Evolutionary conservation across 1,284 basidiomycete genomes (phyloP).

Genomic region (Macrocystidia cucumis): DNA sequence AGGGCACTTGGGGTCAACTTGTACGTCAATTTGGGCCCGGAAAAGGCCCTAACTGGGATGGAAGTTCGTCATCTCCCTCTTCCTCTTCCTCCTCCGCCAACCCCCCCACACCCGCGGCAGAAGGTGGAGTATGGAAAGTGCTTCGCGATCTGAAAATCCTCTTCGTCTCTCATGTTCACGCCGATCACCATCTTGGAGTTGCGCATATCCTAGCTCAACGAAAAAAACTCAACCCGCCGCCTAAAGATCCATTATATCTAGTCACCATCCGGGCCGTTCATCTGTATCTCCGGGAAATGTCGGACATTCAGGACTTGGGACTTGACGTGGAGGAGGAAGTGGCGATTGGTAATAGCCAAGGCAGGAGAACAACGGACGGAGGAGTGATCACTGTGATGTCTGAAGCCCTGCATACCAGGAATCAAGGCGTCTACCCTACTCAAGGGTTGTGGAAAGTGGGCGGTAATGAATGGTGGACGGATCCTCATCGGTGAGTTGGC

Average conservation of each 20-base stretch:
- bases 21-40: conserved; percentile 71
- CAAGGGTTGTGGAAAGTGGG: conserved; percentile 30
- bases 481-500: conserved; percentile 29
- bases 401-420: conserved; percentile 45
- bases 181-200: conserved; percentile 88
- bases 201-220: conserved; percentile 71
- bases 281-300: conserved; percentile 58
- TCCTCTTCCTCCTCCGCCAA: too few species aligned
- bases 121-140: conserved; percentile 51
- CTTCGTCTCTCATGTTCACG: conserved; percentile 89
- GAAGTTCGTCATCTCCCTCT: too few species aligned
- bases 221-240: conserved; percentile 54
- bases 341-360: conserved; percentile 31
- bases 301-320: conserved; percentile 62
- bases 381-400: conserved; percentile 49
- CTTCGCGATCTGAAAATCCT: conserved; percentile 73
- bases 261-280: conserved; percentile 51
- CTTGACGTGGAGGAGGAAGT: too few species aligned
- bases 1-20: conserved; percentile 90
- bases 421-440: conserved; percentile 29
- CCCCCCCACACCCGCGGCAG: too few species aligned
- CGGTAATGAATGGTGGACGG: conserved; percentile 34
- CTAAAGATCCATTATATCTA: conserved; percentile 60
- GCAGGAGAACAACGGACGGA: too few species aligned
- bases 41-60: too few species aligned